phyloP scores from a whole-genome alignment of 768 basidiomycete species.

The Amanita rubescens region DNA sequence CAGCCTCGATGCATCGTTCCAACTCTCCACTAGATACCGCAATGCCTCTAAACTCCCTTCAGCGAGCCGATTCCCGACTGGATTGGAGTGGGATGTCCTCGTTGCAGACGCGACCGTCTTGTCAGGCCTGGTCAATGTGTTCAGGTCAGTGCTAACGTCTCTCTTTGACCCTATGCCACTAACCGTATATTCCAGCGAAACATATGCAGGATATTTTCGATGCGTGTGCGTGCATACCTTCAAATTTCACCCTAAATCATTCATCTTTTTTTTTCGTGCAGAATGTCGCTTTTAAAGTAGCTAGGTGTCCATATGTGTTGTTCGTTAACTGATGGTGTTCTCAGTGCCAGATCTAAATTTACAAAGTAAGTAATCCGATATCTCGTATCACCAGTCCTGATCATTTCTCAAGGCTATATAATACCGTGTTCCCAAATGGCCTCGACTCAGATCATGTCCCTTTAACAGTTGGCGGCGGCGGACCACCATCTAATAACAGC shows the following conservation, averaged over 20 bases:
- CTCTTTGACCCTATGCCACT: background rate
- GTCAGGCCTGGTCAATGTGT: constrained; percentile 60
- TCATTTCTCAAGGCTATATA: constrained; percentile 44
- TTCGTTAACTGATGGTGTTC: background rate
- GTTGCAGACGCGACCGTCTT: constrained; percentile 68
- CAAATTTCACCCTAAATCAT: background rate
- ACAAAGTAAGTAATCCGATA: constrained; percentile 55
- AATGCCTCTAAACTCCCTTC: constrained; percentile 22
- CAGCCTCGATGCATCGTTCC: constrained; percentile 51
- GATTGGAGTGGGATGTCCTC: constrained; percentile 71
- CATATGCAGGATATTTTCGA: constrained; percentile 72
- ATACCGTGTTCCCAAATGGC: constrained; percentile 57
- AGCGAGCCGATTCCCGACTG: constrained; percentile 45
- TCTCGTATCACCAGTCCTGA: background rate
- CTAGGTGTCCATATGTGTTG: no score
- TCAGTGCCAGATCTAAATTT: constrained; percentile 72
- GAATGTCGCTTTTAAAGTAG: constrained; percentile 47
- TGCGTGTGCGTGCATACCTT: constrained; percentile 47
- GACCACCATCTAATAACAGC: constrained; percentile 15
- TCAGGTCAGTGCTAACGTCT: constrained; percentile 39
- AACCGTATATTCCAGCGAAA: constrained; percentile 35
- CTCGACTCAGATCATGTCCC: constrained; percentile 38
- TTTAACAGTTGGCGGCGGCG: constrained; percentile 31
- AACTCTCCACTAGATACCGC: constrained; percentile 47
- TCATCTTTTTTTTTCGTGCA: constrained; percentile 9